Evolutionary conservation across 73 alveolate genomes (phyloP), one percentile per base, ranked within the genome.

Genomic region (Paramecium primaurelia): DNA sequence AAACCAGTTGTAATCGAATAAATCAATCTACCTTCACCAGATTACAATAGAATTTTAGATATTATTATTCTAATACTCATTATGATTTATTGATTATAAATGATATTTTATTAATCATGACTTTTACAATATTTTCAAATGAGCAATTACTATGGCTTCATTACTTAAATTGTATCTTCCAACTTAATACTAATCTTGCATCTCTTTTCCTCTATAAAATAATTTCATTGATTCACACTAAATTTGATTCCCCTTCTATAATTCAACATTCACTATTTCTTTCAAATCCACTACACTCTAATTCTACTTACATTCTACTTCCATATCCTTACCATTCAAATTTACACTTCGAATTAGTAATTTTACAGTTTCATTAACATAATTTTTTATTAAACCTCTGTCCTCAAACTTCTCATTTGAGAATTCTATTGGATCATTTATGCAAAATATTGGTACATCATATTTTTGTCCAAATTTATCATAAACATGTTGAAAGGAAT

Each of bases 361-460:
- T 80, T 59, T 80, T 14, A 80, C 34, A 3, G 60, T 9, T 14
- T 14, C 59, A 75, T 75, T 20, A 9, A 38, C 68, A 75, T 26
- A 32, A 34, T 20, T 73, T 44, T 34, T 3, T 5, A 38, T 47
- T 47, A 80, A 80, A 18, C 73, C 44, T 25, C 45, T 80, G 25
- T 80, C 73, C 75, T 80, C 87, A 32, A 68, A 32, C 12, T 68
- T 34, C 59, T 34, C 37, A 4, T 3, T 14, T 44, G 32, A 59
- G 49, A 32, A 45, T 36, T 80, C 58, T 44, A 45, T 20, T 45
- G 91, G 91, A 80, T 80, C 91, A 80, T 80, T 80, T 14, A 80
- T 80, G 30, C 91, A 80, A 25, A 80, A 80, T 16, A 80, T 45
- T 80, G 91, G 91, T 40, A 80, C 58, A 28, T 80, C 91, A 28